Conservation (phyloP, 225 moss, liverwort and hornwort species). For the Thuidium tamariscinum region DNA sequence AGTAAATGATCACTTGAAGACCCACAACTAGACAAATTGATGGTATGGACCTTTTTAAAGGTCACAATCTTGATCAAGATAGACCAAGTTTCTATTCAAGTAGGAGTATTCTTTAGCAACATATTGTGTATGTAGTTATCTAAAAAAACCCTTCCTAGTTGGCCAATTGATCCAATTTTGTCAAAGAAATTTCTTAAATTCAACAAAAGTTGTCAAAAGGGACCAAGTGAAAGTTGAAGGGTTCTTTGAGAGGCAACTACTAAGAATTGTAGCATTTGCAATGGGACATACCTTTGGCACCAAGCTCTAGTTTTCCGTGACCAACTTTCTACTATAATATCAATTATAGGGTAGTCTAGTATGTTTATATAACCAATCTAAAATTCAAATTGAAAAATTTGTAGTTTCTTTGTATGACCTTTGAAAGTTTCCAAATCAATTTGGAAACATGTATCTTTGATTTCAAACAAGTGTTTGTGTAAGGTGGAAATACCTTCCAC, state of each 20-base stretch:
- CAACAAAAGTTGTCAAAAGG: neutral
- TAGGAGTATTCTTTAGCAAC: neutral
- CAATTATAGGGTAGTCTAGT: neutral
- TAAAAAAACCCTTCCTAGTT: accelerated
- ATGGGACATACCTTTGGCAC: too few species aligned
- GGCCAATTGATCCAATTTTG: neutral
- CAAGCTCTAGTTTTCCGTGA: neutral
- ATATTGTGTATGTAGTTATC: neutral
- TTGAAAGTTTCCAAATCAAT: neutral
- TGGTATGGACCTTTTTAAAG: neutral
- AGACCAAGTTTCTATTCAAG: accelerated
- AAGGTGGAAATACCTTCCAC: too few species aligned
- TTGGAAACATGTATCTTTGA: neutral
- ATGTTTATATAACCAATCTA: neutral
- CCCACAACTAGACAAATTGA: too few species aligned
- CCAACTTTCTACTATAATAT: neutral
- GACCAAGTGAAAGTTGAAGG: neutral
- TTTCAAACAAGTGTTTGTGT: neutral
- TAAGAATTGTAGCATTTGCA: too few species aligned
- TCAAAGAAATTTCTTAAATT: neutral
- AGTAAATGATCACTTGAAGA: too few species aligned
- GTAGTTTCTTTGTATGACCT: neutral
- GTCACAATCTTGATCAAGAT: neutral
- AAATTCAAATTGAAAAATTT: neutral
- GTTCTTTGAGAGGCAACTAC: neutral